Evolutionary conservation across 352 stramenopile species (phyloP), one percentile per base, ranked within the genome.

Genomic region (Globisporangium cystogenes): DNA sequence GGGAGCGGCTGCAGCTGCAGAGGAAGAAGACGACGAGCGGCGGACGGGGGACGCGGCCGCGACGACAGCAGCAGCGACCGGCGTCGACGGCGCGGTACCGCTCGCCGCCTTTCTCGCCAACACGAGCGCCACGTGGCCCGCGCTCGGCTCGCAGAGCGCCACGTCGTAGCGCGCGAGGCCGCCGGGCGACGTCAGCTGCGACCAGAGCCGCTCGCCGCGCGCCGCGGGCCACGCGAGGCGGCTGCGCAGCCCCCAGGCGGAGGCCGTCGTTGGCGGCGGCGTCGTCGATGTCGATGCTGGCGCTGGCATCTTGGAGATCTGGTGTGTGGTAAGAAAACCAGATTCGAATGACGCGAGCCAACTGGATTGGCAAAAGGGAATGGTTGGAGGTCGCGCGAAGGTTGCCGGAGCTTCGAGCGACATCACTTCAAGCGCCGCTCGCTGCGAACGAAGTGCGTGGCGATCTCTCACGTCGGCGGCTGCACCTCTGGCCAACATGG

Each of bases 91-190:
- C 12, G 40, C 40, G 40, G 40, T 27, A 10, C 40, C 40, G 40
- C 21, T 27, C n/a, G 8, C 23, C 2, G 40, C 18, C 23, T 55
- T 60, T 23, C 47, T 35, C 35, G 48, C 56, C 24, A 58, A 29
- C 42, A 63, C 45, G 39, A 66, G 55, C 55, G 43, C 48, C 21
- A 68, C 41, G 37, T 62, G 56, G 3, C 56, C 56, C 8, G 56
- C 49, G 36, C 42, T 62, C 4, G 56, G 56, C 50, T 58, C 57
- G 44, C 50, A 63, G 26, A 63, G 57, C 50, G 51, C 57, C 26
- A 63, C 51, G 20, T 58, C 50, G 50, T 63, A 63, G 18, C 47
- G 42, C 29, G 45, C 24, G n/a, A 65, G 46, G 1, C 55, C 55
- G 21, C 46, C 36, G 2, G 27, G 31, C 15, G 45, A 54, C 23